Evolutionary conservation across 1,284 basidiomycete genomes (phyloP).

Genomic region (Ceratobasidium sp.): DNA sequence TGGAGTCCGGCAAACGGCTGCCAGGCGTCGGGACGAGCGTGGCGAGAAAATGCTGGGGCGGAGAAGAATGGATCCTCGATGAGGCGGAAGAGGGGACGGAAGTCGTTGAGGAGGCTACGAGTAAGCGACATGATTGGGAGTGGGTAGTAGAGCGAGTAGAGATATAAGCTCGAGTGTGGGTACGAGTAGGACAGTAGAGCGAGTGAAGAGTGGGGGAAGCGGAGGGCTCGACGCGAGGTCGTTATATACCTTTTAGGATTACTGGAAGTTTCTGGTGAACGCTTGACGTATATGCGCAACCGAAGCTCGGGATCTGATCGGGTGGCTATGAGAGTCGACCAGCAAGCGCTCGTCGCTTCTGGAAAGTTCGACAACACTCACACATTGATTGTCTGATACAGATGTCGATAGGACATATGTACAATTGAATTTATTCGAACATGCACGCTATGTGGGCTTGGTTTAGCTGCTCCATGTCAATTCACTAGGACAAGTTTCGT

Average conservation of each 20-base stretch:
- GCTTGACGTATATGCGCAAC: background rate
- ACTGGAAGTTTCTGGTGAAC: background rate
- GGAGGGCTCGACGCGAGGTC: background rate
- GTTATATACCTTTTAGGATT: background rate
- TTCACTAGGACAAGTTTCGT: background rate
- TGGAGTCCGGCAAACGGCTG: constrained; percentile 49
- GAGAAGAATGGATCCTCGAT: constrained; percentile 67
- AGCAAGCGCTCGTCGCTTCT: constrained; percentile 38
- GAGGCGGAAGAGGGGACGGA: constrained; percentile 75
- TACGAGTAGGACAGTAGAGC: background rate
- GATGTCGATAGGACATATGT: background rate
- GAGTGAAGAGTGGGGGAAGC: background rate
- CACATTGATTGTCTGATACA: no score
- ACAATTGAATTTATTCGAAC: background rate
- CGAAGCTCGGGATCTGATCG: background rate
- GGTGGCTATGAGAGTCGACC: constrained; percentile 7
- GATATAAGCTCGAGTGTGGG: background rate
- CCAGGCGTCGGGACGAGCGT: constrained; percentile 18
- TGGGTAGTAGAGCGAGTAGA: no score
- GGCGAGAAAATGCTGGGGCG: constrained; percentile 46
- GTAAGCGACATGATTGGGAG: constrained; percentile 61
- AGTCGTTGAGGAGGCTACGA: constrained; percentile 71
- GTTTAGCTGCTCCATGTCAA: background rate
- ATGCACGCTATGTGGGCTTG: background rate
- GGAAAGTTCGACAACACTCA: constrained; percentile 4